phyloP scores from a whole-genome alignment of 2,329 filamentous ascomycete species.

The Fusarium sp. region DNA sequence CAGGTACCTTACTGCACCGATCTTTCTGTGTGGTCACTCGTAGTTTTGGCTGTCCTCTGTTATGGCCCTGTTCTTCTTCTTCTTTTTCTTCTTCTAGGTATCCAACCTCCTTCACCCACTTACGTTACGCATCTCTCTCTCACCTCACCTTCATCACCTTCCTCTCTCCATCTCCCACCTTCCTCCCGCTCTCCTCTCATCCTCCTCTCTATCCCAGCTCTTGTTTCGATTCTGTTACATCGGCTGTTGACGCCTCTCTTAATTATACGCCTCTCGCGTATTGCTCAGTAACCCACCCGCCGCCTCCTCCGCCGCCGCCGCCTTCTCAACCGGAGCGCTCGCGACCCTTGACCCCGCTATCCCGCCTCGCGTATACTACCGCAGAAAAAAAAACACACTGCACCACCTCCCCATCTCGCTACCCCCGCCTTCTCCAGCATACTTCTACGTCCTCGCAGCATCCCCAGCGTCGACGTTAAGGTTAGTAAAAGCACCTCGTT shows the following conservation, averaged over 20 bases:
- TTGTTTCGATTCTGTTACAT: conserved; percentile 43
- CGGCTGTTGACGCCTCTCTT: conserved; percentile 42
- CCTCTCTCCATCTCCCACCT: conserved; percentile 43
- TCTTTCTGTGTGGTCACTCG: conserved; percentile 30
- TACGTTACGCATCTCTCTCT: conserved; percentile 52
- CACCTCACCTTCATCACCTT: conserved; percentile 52
- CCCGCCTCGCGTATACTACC: conserved; percentile 51
- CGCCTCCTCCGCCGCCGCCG: conserved; percentile 38
- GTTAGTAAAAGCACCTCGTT: conserved; percentile 37
- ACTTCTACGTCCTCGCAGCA: conserved; percentile 42
- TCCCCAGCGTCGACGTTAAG: conserved; percentile 45
- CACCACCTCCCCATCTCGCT: conserved; percentile 44
- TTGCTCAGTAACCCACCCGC: conserved; percentile 39
- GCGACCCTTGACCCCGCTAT: conserved; percentile 55
- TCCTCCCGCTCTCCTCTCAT: conserved; percentile 49
- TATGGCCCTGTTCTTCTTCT: conserved; percentile 38
- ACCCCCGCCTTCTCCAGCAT: conserved; percentile 42
- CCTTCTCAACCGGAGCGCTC: conserved; percentile 44
- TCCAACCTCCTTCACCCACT: conserved; percentile 40
- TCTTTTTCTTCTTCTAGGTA: conserved; percentile 36
- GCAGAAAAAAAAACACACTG: conserved; percentile 51
- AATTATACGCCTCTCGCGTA: conserved; percentile 44
- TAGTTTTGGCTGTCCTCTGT: conserved; percentile 30
- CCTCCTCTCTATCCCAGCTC: conserved; percentile 41
- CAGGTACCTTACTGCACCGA: conserved; percentile 25